These are phyloP conservation scores for Arxiozyma slooffiae DNA, from an alignment of 1,139 yeast species.

Conservation along the genomic window DNA sequence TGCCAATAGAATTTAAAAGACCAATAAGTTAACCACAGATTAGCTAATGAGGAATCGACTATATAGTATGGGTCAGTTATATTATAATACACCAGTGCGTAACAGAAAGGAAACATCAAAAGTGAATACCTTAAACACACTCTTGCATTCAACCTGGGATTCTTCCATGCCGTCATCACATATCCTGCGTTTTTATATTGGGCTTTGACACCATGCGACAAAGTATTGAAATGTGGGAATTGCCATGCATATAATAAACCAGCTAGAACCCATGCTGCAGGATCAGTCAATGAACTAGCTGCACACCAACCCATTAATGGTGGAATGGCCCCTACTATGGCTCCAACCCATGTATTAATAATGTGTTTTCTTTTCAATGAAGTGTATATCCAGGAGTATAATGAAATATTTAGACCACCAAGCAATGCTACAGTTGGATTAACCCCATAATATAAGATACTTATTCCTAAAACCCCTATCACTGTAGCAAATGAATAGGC, in stretches of 20 bases:
- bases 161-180: conserved; percentile 90
- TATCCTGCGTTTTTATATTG: conserved; percentile 91
- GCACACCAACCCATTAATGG: conserved; percentile 99
- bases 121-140: conserved; percentile 85
- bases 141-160: conserved; percentile 85
- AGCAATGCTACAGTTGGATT: conserved; percentile 73
- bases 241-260: conserved; percentile 94
- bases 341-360: conserved; percentile 96
- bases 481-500: conserved; percentile 73
- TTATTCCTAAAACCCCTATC: conserved; percentile 62
- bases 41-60: conserved; percentile 68
- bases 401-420: conserved; percentile 66
- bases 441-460: conserved; percentile 66
- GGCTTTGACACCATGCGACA: conserved; percentile 76
- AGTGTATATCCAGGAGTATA: conserved; percentile 86
- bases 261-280: conserved; percentile 94
- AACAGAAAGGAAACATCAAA: conserved; percentile 86
- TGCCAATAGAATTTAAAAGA: conserved; percentile 80
- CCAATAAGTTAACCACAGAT: conserved; percentile 76
- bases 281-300: conserved; percentile 66
- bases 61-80: conserved; percentile 78
- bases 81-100: conserved; percentile 67
- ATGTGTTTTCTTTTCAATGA: conserved; percentile 79
- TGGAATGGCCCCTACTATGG: conserved; percentile 94
- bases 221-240: conserved; percentile 92